Evolutionary conservation across 2,329 filamentous ascomycete species (phyloP), one percentile per base, ranked within the genome.

Genomic region (Cercospora sp.): DNA sequence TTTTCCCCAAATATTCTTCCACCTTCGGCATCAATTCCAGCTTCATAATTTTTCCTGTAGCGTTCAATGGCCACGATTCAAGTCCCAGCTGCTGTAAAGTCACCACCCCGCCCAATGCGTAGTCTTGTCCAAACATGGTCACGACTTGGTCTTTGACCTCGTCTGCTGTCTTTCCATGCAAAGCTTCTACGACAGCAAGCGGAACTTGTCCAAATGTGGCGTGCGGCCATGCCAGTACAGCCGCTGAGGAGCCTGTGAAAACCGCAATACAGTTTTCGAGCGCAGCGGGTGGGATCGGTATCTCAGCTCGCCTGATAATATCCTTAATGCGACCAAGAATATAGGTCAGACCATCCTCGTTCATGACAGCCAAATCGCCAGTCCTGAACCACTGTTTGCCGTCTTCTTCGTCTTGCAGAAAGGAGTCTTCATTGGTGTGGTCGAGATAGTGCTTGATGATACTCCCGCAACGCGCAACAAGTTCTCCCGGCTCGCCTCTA

Each of bases 11-110:
- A 43, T 45, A 61, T 12, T 30, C 24, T 12, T 49, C 12, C 2
- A 59, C 16, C 18, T 21, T 59, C 4, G 53, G 37, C 26, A 49
- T 26, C 57, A 75, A 40, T 26, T 75, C 70, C 30, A 65, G 55
- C 68, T 75, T 74, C 68, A 71, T 68, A 13, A 76, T 71, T 66
- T 76, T 76, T 3, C 70, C 70, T 2, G 72, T 74, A 1, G 73
- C 69, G 49, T 75, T 76, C 10, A 74, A 43, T 21, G 71, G 74
- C 60, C 74, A 75, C 9, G 51, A 30, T 10, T 65, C 26, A 37
- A 74, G 18, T 1, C 70, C 70, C 6, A 75, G 45, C 21, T 73
- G 58, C 10, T 69, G 59, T 45, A 75, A 58, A n/a, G 69, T 63
- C 30, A 68, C 58, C 16, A 70, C 71, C 4, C 67, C 66, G 7